These are phyloP conservation scores for Margaritispora aquatica DNA, from an alignment of 495 filamentous ascomycete genomes.

Conservation along the genomic window DNA sequence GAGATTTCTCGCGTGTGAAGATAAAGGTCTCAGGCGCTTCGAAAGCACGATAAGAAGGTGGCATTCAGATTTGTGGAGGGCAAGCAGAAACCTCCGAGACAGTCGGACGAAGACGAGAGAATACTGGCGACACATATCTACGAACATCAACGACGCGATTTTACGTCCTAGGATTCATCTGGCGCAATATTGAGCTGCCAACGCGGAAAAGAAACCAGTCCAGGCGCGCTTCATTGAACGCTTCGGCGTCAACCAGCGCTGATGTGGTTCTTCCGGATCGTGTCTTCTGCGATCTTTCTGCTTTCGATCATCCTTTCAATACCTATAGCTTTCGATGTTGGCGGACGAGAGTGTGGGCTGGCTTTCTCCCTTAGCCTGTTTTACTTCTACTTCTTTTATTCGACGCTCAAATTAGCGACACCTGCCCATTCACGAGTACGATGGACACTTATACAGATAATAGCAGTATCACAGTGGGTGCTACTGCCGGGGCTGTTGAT, in stretches of 20 bases:
- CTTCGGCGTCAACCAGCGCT: conserved; percentile 22
- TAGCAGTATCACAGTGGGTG: conserved; percentile 76
- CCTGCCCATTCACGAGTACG: conserved; percentile 74
- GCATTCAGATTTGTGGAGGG: neutral
- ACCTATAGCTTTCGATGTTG: conserved; percentile 94
- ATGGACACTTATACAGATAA: conserved; percentile 54
- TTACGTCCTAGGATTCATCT: neutral
- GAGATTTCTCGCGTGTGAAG: neutral
- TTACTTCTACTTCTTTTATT: conserved; percentile 82
- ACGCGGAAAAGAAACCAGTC: conserved; percentile 1
- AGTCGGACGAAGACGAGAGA: neutral
- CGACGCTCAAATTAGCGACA: conserved; percentile 69
- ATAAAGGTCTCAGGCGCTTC: conserved; percentile 10
- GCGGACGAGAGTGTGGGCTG: conserved; percentile 86
- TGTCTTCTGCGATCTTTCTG: conserved; percentile 75
- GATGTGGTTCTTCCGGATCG: conserved; percentile 63
- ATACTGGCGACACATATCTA: neutral
- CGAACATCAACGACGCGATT: conserved; percentile 1
- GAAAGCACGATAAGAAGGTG: conserved; percentile 10
- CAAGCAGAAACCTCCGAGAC: neutral
- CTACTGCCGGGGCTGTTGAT: conserved; percentile 78
- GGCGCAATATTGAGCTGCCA: neutral
- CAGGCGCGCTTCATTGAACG: conserved; percentile 24
- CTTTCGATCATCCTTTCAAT: conserved; percentile 85
- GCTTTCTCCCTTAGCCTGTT: conserved; percentile 85